These are phyloP conservation scores for Tirmania nivea DNA, from an alignment of 495 filamentous ascomycete species.

Conservation along the genomic window DNA sequence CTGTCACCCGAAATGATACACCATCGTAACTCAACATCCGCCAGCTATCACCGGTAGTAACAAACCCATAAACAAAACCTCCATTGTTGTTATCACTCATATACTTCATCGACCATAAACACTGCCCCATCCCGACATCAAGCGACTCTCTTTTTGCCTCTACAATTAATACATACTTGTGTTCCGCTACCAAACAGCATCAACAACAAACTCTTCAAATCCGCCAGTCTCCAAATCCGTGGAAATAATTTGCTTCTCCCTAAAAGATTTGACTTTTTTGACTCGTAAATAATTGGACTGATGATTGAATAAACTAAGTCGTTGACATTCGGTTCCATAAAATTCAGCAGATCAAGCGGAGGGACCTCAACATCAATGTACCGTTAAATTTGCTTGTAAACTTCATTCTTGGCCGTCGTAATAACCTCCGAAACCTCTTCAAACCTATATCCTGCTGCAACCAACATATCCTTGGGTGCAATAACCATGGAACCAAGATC, in stretches of 20 bases:
- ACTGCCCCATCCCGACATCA: no score
- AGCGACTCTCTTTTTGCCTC: no score
- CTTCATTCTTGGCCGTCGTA: not conserved
- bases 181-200: no score
- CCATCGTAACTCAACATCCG: slow-evolving; percentile 5
- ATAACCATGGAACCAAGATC: no score
- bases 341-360: not conserved
- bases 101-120: slow-evolving; percentile 1
- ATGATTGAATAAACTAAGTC: not conserved
- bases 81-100: slow-evolving; percentile 3
- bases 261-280: no score
- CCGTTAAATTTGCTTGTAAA: not conserved
- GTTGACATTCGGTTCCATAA: slow-evolving; percentile 1
- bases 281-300: no score
- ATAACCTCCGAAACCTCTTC: not conserved
- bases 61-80: slow-evolving; percentile 4
- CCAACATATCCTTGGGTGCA: no score
- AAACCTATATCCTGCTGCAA: no score
- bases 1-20: not conserved
- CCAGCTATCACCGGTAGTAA: slow-evolving; percentile 2
- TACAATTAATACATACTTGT: no score
- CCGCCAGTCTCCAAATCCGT: not conserved
- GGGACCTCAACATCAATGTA: slow-evolving; percentile 3
- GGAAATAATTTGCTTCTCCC: no score
- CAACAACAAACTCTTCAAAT: no score